A percentile compares a stretch with the other conserved stretches of the same genome.
phyloP scores from a whole-genome alignment of 2,329 filamentous ascomycete genomes.

The Fusarium falciforme region DNA sequence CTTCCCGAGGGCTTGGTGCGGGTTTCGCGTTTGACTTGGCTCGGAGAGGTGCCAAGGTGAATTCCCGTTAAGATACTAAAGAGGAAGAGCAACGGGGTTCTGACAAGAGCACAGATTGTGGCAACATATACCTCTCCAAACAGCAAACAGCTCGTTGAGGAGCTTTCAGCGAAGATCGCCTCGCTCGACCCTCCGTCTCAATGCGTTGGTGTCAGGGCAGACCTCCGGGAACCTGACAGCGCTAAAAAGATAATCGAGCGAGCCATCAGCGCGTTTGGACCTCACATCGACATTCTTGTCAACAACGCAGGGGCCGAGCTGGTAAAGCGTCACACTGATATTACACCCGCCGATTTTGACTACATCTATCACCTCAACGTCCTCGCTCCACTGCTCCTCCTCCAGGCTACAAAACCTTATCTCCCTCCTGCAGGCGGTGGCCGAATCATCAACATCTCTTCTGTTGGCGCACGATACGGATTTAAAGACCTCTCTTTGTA shows the following conservation, averaged over 20 bases:
- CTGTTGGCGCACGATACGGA: conserved; percentile 14
- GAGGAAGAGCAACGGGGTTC: background rate
- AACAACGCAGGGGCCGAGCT: conserved; percentile 31
- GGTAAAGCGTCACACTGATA: conserved; percentile 5
- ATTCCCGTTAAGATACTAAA: accelerated
- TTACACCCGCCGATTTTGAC: conserved; percentile 22
- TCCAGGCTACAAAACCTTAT: conserved; percentile 10
- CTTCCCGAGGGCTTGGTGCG: conserved; percentile 25
- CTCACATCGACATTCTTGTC: conserved; percentile 16
- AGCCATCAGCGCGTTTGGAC: conserved; percentile 4
- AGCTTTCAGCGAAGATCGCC: conserved; percentile 12
- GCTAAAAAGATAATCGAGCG: conserved; percentile 2
- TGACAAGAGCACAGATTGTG: background rate
- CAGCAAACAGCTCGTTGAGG: conserved; percentile 12
- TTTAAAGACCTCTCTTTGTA: conserved; percentile 26
- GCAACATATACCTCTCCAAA: conserved; percentile 28
- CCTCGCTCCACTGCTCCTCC: conserved; percentile 19
- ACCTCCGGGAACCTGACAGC: conserved; percentile 6
- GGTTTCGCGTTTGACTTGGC: conserved; percentile 28
- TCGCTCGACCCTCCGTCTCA: conserved; percentile 4
- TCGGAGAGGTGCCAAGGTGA: conserved; percentile 25
- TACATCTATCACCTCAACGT: conserved; percentile 30
- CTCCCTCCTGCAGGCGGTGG: conserved; percentile 11
- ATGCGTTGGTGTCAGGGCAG: conserved; percentile 14
- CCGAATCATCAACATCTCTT: conserved; percentile 27